phyloP scores from a whole-genome alignment of 257 asterid species.

The Capsicum pubescens region DNA sequence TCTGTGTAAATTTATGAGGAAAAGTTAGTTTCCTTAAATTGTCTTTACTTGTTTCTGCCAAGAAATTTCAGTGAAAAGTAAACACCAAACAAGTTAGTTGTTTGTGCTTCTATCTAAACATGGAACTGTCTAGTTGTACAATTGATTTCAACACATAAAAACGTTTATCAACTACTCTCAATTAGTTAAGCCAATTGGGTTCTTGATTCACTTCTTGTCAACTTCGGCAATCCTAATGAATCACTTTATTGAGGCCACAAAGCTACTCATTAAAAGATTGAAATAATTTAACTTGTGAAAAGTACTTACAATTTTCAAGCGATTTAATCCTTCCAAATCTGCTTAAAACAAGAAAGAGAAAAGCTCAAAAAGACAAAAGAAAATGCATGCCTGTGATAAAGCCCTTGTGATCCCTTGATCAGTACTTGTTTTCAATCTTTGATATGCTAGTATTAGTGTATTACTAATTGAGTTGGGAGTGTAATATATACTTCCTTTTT shows the following conservation, averaged over 20 bases:
- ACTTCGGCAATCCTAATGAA: background rate
- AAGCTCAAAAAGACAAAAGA: background rate
- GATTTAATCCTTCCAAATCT: slow-evolving; percentile 39
- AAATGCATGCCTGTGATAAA: slow-evolving; percentile 83
- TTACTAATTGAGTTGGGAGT: background rate
- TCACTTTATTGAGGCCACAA: background rate
- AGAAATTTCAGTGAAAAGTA: background rate
- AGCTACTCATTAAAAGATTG: background rate
- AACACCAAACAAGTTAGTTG: background rate
- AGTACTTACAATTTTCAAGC: slow-evolving; percentile 42
- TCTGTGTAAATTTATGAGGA: slow-evolving; percentile 45
- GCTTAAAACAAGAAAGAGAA: slow-evolving; percentile 24
- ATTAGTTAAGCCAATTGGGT: background rate
- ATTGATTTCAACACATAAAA: background rate
- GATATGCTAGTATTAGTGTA: background rate
- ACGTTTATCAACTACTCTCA: background rate
- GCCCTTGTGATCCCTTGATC: slow-evolving; percentile 82
- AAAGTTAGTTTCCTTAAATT: background rate
- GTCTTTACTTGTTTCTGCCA: background rate
- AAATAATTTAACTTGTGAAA: background rate
- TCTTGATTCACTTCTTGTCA: background rate
- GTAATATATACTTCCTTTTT: slow-evolving; percentile 46
- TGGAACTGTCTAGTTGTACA: background rate
- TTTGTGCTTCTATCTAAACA: background rate
- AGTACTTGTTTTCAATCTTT: background rate